Percentiles rank a stretch among this genome's conserved stretches.
Evolutionary conservation across 257 asterid genomes (phyloP).

Genomic region (Solanum bulbocastanum): DNA sequence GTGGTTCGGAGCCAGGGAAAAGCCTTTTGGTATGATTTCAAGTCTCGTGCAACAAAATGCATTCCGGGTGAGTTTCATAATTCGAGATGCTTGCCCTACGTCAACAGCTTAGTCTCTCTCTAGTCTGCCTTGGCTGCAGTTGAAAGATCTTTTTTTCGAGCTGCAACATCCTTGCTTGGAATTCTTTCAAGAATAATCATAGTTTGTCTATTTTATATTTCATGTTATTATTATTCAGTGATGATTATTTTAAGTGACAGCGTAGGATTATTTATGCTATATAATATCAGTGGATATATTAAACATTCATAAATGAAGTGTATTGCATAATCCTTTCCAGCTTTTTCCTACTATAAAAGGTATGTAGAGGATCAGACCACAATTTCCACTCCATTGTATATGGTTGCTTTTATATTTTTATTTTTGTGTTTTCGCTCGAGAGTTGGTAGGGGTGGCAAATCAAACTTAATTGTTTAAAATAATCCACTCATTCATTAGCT

Average conservation of each 20-base stretch:
- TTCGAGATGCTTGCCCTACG: conserved; percentile 23
- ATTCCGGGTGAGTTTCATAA: neutral
- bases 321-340: neutral
- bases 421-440: neutral
- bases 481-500: fast-evolving
- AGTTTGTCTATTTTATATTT: neutral
- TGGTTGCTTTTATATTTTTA: neutral
- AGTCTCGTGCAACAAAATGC: conserved; percentile 15
- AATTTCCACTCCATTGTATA: neutral
- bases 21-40: conserved; percentile 5
- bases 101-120: conserved; percentile 34
- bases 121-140: neutral
- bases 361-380: neutral
- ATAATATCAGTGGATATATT: neutral
- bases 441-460: neutral
- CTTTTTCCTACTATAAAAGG: neutral
- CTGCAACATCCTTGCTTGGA: neutral
- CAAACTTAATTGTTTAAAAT: too few relatives aligned
- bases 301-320: neutral
- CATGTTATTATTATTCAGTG: neutral
- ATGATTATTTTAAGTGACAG: neutral
- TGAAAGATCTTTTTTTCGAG: neutral
- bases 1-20: conserved; percentile 1
- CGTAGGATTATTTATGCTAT: neutral
- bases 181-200: neutral